Percentiles rank a stretch among this genome's conserved stretches.
These are phyloP conservation scores for Musa balbisiana DNA, from an alignment of 202 grass and related monocot species.

Conservation along the genomic window DNA sequence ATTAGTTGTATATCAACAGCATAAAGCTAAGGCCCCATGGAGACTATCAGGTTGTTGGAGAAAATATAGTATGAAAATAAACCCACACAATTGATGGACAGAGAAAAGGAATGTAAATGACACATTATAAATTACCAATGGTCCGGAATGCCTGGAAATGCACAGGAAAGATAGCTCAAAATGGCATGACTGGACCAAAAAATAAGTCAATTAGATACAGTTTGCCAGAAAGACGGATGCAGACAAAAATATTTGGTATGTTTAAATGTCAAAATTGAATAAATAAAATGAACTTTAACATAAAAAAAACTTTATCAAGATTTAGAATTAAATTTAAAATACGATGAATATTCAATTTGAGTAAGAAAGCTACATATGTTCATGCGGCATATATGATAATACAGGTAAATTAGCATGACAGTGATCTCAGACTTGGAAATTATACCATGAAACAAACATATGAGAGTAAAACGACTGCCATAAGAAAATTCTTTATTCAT, in stretches of 20 bases:
- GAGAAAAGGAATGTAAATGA: constrained; percentile 9
- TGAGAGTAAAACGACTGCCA: not conserved
- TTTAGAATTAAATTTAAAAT: too few species aligned
- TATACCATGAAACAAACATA: not conserved
- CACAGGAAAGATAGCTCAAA: constrained; percentile 67
- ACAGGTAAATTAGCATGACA: not conserved
- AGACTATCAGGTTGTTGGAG: not conserved
- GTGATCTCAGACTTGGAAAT: not conserved
- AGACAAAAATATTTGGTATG: constrained; percentile 10
- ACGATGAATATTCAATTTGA: not conserved
- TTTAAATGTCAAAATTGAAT: not conserved
- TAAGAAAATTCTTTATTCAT: not conserved
- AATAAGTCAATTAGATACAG: not conserved
- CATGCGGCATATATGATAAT: not conserved
- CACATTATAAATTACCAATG: constrained; percentile 56
- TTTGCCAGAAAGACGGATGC: not conserved
- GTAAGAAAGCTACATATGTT: too few species aligned
- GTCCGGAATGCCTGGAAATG: constrained; percentile 65
- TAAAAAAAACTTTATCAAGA: too few species aligned
- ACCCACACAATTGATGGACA: constrained; percentile 6
- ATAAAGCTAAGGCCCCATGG: not conserved
- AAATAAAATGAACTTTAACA: not conserved
- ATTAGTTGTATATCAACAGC: not conserved
- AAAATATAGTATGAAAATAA: constrained; percentile 17
- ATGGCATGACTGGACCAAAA: constrained; percentile 62